Percentiles rank a stretch among this genome's conserved stretches.
These are phyloP conservation scores for Gossypium gossypioides DNA, from an alignment of 441 rosid genomes.

Conservation along the genomic window DNA sequence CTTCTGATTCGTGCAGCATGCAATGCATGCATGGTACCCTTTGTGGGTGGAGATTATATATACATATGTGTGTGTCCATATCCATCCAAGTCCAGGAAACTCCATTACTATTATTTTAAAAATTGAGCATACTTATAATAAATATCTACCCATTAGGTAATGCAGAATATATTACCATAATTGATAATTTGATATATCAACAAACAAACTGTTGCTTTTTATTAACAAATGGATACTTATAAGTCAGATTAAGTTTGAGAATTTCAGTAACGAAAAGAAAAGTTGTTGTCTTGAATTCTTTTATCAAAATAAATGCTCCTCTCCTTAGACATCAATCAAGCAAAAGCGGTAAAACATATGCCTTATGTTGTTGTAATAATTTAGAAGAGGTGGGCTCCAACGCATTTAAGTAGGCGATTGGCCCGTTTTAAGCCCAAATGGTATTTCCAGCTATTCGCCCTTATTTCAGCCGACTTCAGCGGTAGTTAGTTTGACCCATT, in stretches of 20 bases:
- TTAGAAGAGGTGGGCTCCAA: no score
- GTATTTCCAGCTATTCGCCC: background rate
- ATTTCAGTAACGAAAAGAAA: background rate
- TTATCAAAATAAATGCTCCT: background rate
- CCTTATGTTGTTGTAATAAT: no score
- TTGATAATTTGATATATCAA: no score
- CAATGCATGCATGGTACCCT: background rate
- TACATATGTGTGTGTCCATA: background rate
- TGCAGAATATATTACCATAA: no score
- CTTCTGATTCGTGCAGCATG: background rate
- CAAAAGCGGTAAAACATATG: background rate
- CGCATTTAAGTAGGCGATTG: background rate
- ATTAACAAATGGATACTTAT: no score
- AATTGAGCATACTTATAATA: no score
- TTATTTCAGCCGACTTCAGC: background rate
- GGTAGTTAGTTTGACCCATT: background rate
- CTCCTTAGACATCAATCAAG: background rate
- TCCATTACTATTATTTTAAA: background rate
- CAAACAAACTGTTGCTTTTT: no score
- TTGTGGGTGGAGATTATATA: background rate
- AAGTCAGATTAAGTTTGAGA: background rate
- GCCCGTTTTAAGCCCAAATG: background rate
- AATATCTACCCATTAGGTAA: no score
- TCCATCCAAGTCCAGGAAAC: background rate
- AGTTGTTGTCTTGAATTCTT: background rate